Conservation (phyloP, 768 basidiomycete genomes). For the Infundibulicybe gibba region DNA sequence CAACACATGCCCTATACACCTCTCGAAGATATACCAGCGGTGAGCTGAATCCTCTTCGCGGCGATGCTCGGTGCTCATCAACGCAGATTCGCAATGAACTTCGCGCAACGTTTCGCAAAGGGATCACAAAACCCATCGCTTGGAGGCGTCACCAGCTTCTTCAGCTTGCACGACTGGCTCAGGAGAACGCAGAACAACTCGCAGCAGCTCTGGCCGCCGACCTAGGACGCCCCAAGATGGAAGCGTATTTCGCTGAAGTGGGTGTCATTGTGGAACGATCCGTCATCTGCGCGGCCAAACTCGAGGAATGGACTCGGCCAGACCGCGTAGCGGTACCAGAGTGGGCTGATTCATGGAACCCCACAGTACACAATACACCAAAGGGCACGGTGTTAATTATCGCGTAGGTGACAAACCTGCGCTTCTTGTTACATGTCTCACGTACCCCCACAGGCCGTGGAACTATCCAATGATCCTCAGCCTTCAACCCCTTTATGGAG, state of each 20-base stretch:
- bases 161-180: slow-evolving; percentile 56
- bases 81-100: slow-evolving; percentile 31
- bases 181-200: slow-evolving; percentile 58
- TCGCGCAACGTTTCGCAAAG: slow-evolving; percentile 44
- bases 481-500: slow-evolving; percentile 61
- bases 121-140: slow-evolving; percentile 44
- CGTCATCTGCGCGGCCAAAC: slow-evolving; percentile 37
- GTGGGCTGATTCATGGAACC: slow-evolving; percentile 48
- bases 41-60: slow-evolving; percentile 6
- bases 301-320: slow-evolving; percentile 58
- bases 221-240: slow-evolving; percentile 43
- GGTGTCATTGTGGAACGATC: slow-evolving; percentile 35
- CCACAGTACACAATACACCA: slow-evolving; percentile 49
- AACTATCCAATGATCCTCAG: slow-evolving; percentile 60
- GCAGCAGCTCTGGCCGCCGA: slow-evolving; percentile 45
- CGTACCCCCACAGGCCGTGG: slow-evolving; percentile 52
- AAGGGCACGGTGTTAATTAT: slow-evolving; percentile 64
- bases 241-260: slow-evolving; percentile 42
- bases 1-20: slow-evolving; percentile 12
- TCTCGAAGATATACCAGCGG: slow-evolving; percentile 16
- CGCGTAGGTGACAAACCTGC: slow-evolving; percentile 45
- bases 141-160: slow-evolving; percentile 66
- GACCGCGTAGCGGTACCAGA: slow-evolving; percentile 34
- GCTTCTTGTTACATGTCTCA: slow-evolving; percentile 3
- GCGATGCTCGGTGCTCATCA: not conserved